A percentile compares a stretch with the other conserved stretches of the same genome.
These are phyloP conservation scores for Penicillium vulpinum DNA, from an alignment of 2,329 filamentous ascomycete species.

Conservation along the genomic window DNA sequence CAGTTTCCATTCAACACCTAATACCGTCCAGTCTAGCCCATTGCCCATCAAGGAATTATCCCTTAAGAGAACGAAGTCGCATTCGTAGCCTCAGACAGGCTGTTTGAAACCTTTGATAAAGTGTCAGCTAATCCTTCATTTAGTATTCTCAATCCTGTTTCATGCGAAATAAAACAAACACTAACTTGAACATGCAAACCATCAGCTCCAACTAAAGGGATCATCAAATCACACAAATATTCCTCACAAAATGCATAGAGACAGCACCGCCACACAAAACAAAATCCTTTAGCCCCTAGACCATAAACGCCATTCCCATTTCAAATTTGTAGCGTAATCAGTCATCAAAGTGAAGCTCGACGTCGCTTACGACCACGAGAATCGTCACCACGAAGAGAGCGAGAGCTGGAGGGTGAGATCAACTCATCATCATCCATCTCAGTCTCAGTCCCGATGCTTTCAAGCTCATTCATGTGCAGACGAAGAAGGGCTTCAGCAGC, in stretches of 20 bases:
- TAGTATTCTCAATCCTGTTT: background rate
- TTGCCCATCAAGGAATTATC: background rate
- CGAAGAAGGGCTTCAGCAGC: slow-evolving; percentile 41
- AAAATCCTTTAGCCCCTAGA: background rate
- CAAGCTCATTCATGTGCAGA: slow-evolving; percentile 35
- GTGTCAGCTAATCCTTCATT: background rate
- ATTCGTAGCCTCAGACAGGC: background rate
- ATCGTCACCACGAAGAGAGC: background rate
- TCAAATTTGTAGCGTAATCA: background rate
- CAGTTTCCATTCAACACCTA: background rate
- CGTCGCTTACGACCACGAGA: slow-evolving; percentile 12
- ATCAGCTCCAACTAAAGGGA: background rate
- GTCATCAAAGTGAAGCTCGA: slow-evolving; percentile 17
- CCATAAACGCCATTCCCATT: slow-evolving; percentile 1
- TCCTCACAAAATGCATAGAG: slow-evolving; percentile 3
- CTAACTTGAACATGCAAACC: background rate
- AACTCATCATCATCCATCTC: slow-evolving; percentile 11
- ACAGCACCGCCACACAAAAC: background rate
- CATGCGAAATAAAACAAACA: background rate
- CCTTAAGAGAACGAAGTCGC: background rate
- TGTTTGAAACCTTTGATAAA: background rate
- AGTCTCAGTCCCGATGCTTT: slow-evolving; percentile 2
- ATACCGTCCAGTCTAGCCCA: background rate
- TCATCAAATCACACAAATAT: background rate
- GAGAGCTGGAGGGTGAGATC: background rate